Base-by-base conservation (phyloP, 1,284 basidiomycete species). In the Apiotrichum laibachii region DNA sequence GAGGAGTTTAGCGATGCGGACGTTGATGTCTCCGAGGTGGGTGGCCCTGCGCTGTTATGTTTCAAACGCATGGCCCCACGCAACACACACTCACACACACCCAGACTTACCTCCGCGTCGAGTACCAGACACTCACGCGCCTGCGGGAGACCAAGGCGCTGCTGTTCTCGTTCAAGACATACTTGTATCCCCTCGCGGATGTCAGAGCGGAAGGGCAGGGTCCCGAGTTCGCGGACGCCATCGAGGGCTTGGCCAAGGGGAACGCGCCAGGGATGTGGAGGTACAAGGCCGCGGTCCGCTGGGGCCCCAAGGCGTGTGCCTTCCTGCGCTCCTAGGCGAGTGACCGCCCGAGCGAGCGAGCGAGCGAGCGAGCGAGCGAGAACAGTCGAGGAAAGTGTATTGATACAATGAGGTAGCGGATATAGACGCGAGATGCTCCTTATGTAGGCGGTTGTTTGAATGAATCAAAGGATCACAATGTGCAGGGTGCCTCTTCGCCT, bases 111-210 rank as follows among this genome's bases (percentile, higher is more conserved):
- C 43, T 62, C 39, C 61, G 61, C 18, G 21, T 52, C 47, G 61
- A 62, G 51, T 43, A 53, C 54, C 61, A 62, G 51, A 59, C 54
- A 3, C 61, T 62, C 31, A 50, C 51, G 10, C 61, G 61, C 19
- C 48, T 62, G 26, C 61, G 57, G 8, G 11, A 43, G 10, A 48
- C 57, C 4, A 16, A 42, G 5, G 61, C 57, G 10, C 51, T 62
- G 26, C 43, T 62, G 18, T 62, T 62, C 55, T 37, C 26, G 22
- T 62, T 62, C 55, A 59, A 59, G 55, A 62, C 57, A 39, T 62
- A 59, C 51, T 35, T 62, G 26, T 50, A 49, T 21, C 57, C 61
- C 15, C 47, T 62, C 21, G 35, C 53, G 3, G 46, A 58, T 33
- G 26, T 61, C 35, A 52, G 53, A 50, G 60, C 60, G 1, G 55